Conservation (phyloP, 768 basidiomycete species). For the Chalciporus pseudorubinellus region DNA sequence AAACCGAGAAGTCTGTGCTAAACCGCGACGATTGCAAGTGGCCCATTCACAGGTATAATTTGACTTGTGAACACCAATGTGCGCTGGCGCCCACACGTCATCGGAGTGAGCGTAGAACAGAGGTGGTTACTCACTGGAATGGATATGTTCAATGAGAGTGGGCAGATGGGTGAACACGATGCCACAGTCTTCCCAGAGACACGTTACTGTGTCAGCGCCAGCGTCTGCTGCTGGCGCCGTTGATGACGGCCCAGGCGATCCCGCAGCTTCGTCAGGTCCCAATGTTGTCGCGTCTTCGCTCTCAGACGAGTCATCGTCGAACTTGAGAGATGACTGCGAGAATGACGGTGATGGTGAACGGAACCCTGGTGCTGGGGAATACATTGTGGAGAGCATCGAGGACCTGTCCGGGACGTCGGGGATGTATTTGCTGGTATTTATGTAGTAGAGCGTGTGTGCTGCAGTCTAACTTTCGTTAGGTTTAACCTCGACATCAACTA, state of each 20-base stretch:
- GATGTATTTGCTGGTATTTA: neutral
- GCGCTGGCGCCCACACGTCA: conserved; percentile 43
- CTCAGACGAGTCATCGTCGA: conserved; percentile 27
- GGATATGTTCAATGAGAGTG: conserved; percentile 79
- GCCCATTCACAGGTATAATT: conserved; percentile 90
- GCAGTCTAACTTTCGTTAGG: neutral
- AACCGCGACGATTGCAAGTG: conserved; percentile 73
- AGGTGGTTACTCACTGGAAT: conserved; percentile 54
- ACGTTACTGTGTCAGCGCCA: conserved; percentile 60
- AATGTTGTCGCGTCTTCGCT: conserved; percentile 21
- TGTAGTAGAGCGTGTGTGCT: neutral
- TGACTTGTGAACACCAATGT: conserved; percentile 81
- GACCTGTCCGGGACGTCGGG: neutral
- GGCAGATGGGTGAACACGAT: conserved; percentile 68
- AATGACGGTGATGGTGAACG: conserved; percentile 42
- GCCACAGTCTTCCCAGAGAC: conserved; percentile 84
- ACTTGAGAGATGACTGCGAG: conserved; percentile 31
- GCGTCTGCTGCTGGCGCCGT: conserved; percentile 18
- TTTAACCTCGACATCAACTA: too few relatives aligned
- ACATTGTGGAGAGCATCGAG: conserved; percentile 28
- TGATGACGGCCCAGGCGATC: conserved; percentile 23
- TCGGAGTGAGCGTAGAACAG: neutral
- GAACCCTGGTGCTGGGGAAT: conserved; percentile 38
- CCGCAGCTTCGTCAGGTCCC: conserved; percentile 15
- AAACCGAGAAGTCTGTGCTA: conserved; percentile 85